These are phyloP conservation scores for Mortierella claussenii DNA, from an alignment of 192 early-diverging fungal genomes.

Conservation along the genomic window DNA sequence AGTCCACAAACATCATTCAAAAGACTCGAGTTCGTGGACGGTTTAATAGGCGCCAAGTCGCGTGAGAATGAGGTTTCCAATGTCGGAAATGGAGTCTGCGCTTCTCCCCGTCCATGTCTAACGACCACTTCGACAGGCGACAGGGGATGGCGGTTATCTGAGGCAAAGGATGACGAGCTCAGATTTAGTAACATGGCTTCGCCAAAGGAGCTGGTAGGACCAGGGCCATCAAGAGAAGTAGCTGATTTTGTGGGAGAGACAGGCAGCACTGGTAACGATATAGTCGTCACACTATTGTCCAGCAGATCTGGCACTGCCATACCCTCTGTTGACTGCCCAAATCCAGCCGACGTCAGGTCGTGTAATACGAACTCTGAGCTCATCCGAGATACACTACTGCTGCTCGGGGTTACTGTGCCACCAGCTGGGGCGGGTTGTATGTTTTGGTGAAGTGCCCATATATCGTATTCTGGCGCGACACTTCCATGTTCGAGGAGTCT, in stretches of 20 bases:
- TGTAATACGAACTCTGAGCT: conserved; percentile 33
- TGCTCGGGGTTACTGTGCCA: neutral
- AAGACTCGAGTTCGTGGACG: too few relatives aligned
- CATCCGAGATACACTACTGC: conserved; percentile 8
- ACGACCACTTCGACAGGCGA: too few relatives aligned
- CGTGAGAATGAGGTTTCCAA: too few relatives aligned
- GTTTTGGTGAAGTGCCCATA: conserved; percentile 9
- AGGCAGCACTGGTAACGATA: neutral
- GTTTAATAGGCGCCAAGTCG: too few relatives aligned
- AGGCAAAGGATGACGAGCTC: neutral
- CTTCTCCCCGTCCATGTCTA: too few relatives aligned
- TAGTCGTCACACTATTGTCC: neutral
- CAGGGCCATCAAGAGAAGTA: neutral
- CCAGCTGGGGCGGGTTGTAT: neutral
- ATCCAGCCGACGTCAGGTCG: conserved; percentile 4
- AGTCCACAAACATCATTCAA: conserved; percentile 18
- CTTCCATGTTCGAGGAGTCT: conserved; percentile 9
- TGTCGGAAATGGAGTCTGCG: too few relatives aligned
- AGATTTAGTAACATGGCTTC: neutral
- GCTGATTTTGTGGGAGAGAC: neutral
- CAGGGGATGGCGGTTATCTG: conserved; percentile 7
- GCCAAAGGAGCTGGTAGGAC: neutral
- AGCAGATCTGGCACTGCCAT: too few relatives aligned
- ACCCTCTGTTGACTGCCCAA: neutral
- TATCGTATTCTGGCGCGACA: conserved; percentile 25